Evolutionary conservation across 129 eudicot species (phyloP), one percentile per base, ranked within the genome.

Genomic region (Sambucus nigra): DNA sequence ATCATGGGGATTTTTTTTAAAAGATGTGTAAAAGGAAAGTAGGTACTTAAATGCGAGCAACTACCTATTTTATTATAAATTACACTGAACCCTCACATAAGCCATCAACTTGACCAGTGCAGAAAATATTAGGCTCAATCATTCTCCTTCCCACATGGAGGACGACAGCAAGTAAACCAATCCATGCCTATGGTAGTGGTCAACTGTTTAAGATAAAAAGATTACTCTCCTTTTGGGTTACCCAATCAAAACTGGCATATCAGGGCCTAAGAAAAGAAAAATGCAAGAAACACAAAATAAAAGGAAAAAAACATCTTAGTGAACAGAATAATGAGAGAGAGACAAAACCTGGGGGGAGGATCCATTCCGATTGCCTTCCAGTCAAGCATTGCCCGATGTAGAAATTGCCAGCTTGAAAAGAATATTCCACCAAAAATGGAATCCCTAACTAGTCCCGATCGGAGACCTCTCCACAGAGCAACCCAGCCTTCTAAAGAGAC

Each of bases 341-440:
- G 16, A 53, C 28, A 41, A n/a, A 25, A 87, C 96, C 88, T 83
- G 40, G 95, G 98, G 15, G 79, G 81, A 29, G 98, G 95, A 35
- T 73, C 54, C 94, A 91, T 85, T 47, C 81, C 78, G 40, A 76
- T 84, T 52, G 98, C 98, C 70, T 91, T 91, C 95, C 95, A 91
- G 29, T 85, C 80, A 26, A 85, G 70, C 95, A 82, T 76, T n/a
- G 63, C 82, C 25, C 60, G 72, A 59, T 82, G 82, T 44, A 91
- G 51, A 62, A 91, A 77, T 41, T 82, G 87, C 98, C 98, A 91
- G 61, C 70, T 79, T 22, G 89, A 69, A 60, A 91, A 91, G 53
- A 91, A 91, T 26, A 91, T 59, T 13, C 95, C 98, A 47, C 95
- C 88, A 67, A 79, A 91, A 67, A 91, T 38, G 44, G 86, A 82